These are phyloP conservation scores for Irpex lacteus DNA, from an alignment of 1,284 basidiomycete genomes.

Conservation along the genomic window DNA sequence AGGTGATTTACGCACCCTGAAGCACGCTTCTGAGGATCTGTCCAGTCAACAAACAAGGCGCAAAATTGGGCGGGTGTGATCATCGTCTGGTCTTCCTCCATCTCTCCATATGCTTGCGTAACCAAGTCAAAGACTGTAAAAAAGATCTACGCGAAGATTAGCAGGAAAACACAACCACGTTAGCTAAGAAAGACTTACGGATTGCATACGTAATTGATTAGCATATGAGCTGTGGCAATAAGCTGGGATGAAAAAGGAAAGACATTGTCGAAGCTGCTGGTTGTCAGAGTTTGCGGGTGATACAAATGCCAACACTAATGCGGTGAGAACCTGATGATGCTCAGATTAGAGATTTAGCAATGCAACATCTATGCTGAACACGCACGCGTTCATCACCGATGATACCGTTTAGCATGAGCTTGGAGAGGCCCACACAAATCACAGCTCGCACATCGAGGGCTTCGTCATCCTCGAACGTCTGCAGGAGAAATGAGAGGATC, in stretches of 20 bases:
- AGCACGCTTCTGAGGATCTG: slow-evolving; percentile 73
- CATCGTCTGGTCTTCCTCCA: slow-evolving; percentile 64
- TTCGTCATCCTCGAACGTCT: slow-evolving; percentile 71
- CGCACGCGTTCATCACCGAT: slow-evolving; percentile 68
- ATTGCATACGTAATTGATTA: slow-evolving; percentile 78
- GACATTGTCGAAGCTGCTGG: slow-evolving; percentile 83
- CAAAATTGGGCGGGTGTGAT: slow-evolving; percentile 80
- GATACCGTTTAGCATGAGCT: slow-evolving; percentile 83
- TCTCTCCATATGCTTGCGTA: slow-evolving; percentile 59
- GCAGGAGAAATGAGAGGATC: slow-evolving; percentile 69
- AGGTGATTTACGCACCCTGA: slow-evolving; percentile 44
- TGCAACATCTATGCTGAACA: neutral
- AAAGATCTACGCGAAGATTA: slow-evolving; percentile 54
- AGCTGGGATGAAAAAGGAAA: slow-evolving; percentile 92
- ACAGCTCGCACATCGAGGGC: slow-evolving; percentile 70
- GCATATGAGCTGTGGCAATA: slow-evolving; percentile 81
- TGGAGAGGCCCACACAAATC: slow-evolving; percentile 81
- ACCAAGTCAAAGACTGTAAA: slow-evolving; percentile 69
- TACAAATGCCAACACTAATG: slow-evolving; percentile 80
- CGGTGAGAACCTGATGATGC: slow-evolving; percentile 63
- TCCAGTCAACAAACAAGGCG: slow-evolving; percentile 87
- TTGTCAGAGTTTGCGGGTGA: slow-evolving; percentile 83
- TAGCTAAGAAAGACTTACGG: slow-evolving; percentile 40
- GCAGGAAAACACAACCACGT: neutral
- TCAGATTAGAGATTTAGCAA: neutral